phyloP scores from a whole-genome alignment of 176 grass and related monocot genomes.

The Leersia perrieri region DNA sequence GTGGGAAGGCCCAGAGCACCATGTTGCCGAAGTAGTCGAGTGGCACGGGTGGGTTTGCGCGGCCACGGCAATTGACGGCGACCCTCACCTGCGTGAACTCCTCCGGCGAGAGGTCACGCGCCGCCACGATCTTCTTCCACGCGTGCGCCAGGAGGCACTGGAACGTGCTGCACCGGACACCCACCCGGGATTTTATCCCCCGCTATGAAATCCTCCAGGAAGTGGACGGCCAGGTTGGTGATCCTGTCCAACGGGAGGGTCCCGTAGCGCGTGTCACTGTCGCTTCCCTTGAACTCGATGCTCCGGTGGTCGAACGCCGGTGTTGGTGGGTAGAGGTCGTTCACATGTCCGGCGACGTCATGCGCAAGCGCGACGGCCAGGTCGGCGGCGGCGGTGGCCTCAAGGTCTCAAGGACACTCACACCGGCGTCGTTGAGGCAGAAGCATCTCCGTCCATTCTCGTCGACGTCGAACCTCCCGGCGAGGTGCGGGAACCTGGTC shows the following conservation, averaged over 20 bases:
- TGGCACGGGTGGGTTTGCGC: not conserved
- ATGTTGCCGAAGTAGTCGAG: constrained; percentile 46
- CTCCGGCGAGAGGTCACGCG: constrained; percentile 4
- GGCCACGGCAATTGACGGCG: constrained; percentile 35
- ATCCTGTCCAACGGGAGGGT: constrained; percentile 6
- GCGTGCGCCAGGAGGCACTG: constrained; percentile 36
- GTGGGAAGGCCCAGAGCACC: constrained; percentile 47
- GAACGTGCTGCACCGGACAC: constrained; percentile 36
- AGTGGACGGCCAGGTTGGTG: constrained; percentile 1
- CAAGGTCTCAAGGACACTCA: constrained; percentile 42
- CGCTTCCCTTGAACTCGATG: constrained; percentile 34
- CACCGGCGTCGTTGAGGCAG: constrained; percentile 22
- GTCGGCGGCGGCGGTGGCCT: constrained; percentile 17
- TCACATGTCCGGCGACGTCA: constrained; percentile 20
- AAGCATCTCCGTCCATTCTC: constrained; percentile 1
- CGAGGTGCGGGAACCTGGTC: constrained; percentile 28
- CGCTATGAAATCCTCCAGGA: constrained; percentile 18
- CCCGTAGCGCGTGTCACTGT: no score
- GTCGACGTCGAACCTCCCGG: not conserved
- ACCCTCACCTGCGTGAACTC: constrained; percentile 24
- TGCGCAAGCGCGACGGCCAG: constrained; percentile 31
- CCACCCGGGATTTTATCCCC: constrained; percentile 11
- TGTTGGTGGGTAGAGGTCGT: constrained; percentile 21
- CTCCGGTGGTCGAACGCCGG: constrained; percentile 16
- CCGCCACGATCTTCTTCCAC: constrained; percentile 37